These are phyloP conservation scores for Solanum hybrid DNA, from an alignment of 305 asterid species.

Conservation along the genomic window DNA sequence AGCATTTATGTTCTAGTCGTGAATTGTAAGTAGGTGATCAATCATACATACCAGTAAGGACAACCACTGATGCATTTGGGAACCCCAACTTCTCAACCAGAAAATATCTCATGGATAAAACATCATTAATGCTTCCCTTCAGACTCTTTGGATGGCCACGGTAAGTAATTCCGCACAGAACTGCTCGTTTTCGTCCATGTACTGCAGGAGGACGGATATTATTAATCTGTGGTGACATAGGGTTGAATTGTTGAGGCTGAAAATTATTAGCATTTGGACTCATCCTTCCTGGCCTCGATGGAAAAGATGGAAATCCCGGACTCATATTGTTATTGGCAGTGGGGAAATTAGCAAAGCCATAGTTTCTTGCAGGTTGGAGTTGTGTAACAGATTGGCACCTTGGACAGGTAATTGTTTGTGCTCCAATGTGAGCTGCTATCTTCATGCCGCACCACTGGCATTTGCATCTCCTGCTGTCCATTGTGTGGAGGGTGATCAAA, in stretches of 20 bases:
- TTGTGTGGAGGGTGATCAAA: background rate
- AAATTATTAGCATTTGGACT: background rate
- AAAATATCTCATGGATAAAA: slow-evolving; percentile 29
- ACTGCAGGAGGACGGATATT: slow-evolving; percentile 18
- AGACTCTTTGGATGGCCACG: slow-evolving; percentile 35
- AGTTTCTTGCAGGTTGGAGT: slow-evolving; percentile 11
- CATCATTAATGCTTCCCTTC: slow-evolving; percentile 51
- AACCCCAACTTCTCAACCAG: slow-evolving; percentile 36
- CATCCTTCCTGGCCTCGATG: background rate
- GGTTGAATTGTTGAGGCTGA: slow-evolving; percentile 10
- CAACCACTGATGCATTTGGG: slow-evolving; percentile 38
- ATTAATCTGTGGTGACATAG: background rate
- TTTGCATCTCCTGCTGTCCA: slow-evolving; percentile 35
- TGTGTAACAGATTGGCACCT: slow-evolving; percentile 21
- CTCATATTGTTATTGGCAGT: background rate
- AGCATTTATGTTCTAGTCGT: background rate
- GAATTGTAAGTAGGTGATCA: background rate
- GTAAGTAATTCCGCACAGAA: slow-evolving; percentile 51
- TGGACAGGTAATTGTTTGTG: slow-evolving; percentile 30
- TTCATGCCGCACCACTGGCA: slow-evolving; percentile 39
- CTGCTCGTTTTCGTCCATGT: slow-evolving; percentile 47
- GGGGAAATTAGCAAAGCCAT: background rate
- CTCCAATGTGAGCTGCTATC: slow-evolving; percentile 24
- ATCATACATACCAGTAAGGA: slow-evolving; percentile 40
- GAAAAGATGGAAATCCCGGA: background rate